Evolutionary conservation across 225 moss, liverwort and hornwort genomes (phyloP).

Genomic region (Rhytidiadelphus loreus): DNA sequence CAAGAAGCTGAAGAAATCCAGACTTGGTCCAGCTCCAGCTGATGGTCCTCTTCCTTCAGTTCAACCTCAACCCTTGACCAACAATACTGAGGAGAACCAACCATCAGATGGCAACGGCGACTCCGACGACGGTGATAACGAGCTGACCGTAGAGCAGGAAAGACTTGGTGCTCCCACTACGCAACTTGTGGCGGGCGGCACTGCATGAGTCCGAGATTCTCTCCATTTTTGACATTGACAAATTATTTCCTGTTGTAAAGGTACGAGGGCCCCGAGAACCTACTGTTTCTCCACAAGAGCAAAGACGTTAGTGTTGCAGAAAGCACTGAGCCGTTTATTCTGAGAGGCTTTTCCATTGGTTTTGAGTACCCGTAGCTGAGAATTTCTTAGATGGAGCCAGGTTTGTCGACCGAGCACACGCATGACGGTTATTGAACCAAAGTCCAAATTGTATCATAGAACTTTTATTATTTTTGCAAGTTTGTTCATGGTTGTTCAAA

Average conservation of each 20-base stretch:
- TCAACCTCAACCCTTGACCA: not conserved
- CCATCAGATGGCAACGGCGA: constrained; percentile 19
- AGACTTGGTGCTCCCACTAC: constrained; percentile 45
- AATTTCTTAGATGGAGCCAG: not conserved
- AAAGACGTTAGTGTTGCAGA: not conserved
- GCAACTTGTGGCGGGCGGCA: constrained; percentile 36
- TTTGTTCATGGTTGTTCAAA: not conserved
- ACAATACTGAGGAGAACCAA: not conserved
- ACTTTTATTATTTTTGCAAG: not conserved
- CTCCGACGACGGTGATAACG: constrained; percentile 21
- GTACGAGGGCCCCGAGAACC: not conserved
- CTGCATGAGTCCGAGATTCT: not conserved
- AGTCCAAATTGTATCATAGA: constrained; percentile 22
- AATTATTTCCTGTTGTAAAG: not conserved
- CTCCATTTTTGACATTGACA: not conserved
- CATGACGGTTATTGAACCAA: not conserved
- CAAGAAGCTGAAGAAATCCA: constrained; percentile 72
- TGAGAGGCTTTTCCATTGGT: not conserved
- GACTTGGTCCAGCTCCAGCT: constrained; percentile 26
- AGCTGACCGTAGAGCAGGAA: constrained; percentile 28
- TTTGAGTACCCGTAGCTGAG: not conserved
- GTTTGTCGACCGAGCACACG: not conserved
- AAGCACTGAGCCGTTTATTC: not conserved
- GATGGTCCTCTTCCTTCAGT: constrained; percentile 1
- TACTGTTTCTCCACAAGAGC: not conserved